Evolutionary conservation across 2,329 filamentous ascomycete genomes (phyloP).

Genomic region (Leptographium galeiforme): DNA sequence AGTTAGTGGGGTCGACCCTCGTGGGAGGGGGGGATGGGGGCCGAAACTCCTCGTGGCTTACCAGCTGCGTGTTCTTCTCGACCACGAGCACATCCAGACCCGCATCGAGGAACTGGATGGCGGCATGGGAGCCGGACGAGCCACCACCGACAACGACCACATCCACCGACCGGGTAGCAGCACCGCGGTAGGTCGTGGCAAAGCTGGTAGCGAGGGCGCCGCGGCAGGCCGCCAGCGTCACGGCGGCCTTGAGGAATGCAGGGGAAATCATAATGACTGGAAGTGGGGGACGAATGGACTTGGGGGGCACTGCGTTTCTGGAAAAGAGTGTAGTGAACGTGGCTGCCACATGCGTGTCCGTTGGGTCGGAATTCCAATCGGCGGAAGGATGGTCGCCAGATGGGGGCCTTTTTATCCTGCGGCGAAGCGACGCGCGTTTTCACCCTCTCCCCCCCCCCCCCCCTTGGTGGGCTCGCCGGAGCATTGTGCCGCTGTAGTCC

Average conservation of each 20-base stretch:
- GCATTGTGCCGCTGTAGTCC: too few relatives aligned
- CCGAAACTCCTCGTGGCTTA: conserved; percentile 12
- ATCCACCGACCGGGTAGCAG: conserved; percentile 11
- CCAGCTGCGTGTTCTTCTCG: conserved; percentile 20
- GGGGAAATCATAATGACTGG: background rate
- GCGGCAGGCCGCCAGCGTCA: background rate
- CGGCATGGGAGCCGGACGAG: conserved; percentile 23
- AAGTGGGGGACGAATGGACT: background rate
- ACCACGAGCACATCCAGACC: conserved; percentile 20
- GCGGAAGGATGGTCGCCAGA: too few relatives aligned
- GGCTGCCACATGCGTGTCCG: too few relatives aligned
- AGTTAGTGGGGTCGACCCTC: conserved; percentile 11
- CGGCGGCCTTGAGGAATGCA: background rate
- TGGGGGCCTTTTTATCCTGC: too few relatives aligned
- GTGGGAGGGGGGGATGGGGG: too few relatives aligned
- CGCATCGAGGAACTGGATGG: conserved; percentile 22
- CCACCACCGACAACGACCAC: conserved; percentile 24
- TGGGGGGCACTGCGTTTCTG: background rate
- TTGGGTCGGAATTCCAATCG: too few relatives aligned
- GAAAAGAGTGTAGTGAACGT: too few relatives aligned
- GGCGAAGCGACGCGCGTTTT: too few relatives aligned
- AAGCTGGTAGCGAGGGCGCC: background rate
- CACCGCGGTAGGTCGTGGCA: background rate
- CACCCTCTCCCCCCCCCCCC: too few relatives aligned
- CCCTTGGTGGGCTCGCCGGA: too few relatives aligned